phyloP scores from a whole-genome alignment of 2,329 filamentous ascomycete species.

The Mollisia scopiformis region DNA sequence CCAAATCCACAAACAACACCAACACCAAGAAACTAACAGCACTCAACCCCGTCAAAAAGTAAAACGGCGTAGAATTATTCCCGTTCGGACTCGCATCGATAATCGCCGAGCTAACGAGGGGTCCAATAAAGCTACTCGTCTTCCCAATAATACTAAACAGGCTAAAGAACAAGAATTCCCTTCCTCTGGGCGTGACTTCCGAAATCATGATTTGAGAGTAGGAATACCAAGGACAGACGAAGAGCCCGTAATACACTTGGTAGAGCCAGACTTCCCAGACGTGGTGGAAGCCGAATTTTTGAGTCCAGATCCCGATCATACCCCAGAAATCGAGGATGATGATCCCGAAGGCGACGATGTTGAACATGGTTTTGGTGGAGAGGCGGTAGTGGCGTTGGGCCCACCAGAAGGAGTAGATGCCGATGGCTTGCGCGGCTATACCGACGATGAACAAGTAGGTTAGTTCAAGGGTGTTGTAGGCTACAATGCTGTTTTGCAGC shows the following conservation, averaged over 20 bases:
- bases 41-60: slow-evolving; percentile 64
- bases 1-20: slow-evolving; percentile 59
- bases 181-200: slow-evolving; percentile 64
- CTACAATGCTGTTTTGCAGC: slow-evolving; percentile 65
- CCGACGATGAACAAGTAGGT: slow-evolving; percentile 70
- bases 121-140: slow-evolving; percentile 69
- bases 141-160: slow-evolving; percentile 72
- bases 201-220: slow-evolving; percentile 74
- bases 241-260: slow-evolving; percentile 62
- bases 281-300: slow-evolving; percentile 48
- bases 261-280: slow-evolving; percentile 51
- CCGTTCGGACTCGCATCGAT: slow-evolving; percentile 60
- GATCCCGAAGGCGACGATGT: slow-evolving; percentile 62
- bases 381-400: slow-evolving; percentile 62
- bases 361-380: slow-evolving; percentile 71
- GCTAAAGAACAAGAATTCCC: slow-evolving; percentile 73
- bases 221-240: slow-evolving; percentile 72
- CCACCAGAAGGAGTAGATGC: slow-evolving; percentile 64
- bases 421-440: slow-evolving; percentile 63
- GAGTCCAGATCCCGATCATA: slow-evolving; percentile 50
- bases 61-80: slow-evolving; percentile 65
- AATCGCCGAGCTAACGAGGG: slow-evolving; percentile 69
- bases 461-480: slow-evolving; percentile 65
- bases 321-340: slow-evolving; percentile 58
- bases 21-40: slow-evolving; percentile 56